These are phyloP conservation scores for Coniferiporia sulphurascens DNA, from an alignment of 1,284 basidiomycete species.

Conservation along the genomic window DNA sequence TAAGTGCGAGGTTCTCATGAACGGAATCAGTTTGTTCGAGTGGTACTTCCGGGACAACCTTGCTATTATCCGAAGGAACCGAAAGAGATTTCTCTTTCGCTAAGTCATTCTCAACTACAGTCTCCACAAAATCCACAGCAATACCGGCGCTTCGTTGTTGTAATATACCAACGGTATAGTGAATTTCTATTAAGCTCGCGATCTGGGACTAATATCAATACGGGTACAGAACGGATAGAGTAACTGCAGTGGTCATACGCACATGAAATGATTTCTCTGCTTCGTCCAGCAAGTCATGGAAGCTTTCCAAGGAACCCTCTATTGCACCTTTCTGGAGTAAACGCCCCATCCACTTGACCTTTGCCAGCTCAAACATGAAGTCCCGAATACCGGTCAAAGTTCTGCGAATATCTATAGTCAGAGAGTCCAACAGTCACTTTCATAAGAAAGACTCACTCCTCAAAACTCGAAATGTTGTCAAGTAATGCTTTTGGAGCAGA, in stretches of 20 bases:
- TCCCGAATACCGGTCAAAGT: no score
- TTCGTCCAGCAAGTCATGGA: constrained; percentile 36
- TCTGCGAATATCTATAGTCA: no score
- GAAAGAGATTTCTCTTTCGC: not conserved
- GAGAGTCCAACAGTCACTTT: no score
- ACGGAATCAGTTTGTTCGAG: not conserved
- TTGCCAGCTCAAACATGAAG: constrained; percentile 36
- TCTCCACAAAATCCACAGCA: constrained; percentile 5
- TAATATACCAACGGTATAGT: constrained; percentile 34
- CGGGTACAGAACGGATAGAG: no score
- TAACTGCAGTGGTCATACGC: no score
- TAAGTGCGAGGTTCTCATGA: not conserved
- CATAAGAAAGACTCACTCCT: constrained; percentile 37
- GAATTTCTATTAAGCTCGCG: constrained; percentile 46
- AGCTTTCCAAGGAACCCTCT: constrained; percentile 33
- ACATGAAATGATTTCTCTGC: constrained; percentile 47
- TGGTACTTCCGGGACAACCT: not conserved
- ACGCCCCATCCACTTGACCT: constrained; percentile 37
- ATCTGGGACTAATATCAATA: constrained; percentile 34
- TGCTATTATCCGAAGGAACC: not conserved
- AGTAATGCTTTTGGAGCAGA: constrained; percentile 38
- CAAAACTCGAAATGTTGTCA: constrained; percentile 40
- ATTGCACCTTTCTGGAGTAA: constrained; percentile 38
- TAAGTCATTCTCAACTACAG: constrained; percentile 2
- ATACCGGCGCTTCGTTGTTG: not conserved